Evolutionary conservation across 257 asterid genomes (phyloP), one percentile per base, ranked within the genome.

Genomic region (Nicotiana knightiana): DNA sequence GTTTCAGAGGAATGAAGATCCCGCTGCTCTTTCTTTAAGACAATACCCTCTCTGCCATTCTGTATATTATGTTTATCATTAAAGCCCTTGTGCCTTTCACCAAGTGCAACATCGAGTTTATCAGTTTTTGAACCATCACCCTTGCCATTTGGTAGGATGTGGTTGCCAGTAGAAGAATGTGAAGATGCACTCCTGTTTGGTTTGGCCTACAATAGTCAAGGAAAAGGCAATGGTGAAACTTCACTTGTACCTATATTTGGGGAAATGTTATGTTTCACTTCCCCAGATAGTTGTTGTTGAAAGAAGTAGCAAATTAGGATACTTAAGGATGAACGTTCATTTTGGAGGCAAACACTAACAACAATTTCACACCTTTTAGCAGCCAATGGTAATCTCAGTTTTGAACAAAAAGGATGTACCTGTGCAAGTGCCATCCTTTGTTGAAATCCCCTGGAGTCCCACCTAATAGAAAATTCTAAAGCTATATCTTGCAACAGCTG

Each of bases 391-490:
- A 73, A 48, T 26, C 16, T 73, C 39, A 24, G n/a, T 70, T 71
- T 80, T 83, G 46, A 67, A 77, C 76, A 58, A 28, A 35, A 59
- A 77, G 62, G 79, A 67, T 85, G 83, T 88, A 96, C 99, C 94
- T 87, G 94, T 57, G 88, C 80, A 80, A 79, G 80, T 66, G 83
- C 86, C 97, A 96, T 89, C 88, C 97, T 92, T 91, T 87, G 86
- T 84, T 96, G 92, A 86, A 94, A 92, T 26, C 94, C 97, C 87
- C 67, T 80, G 53, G 87, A 87, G 85, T 96, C 97, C 99, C 98
- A 96, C 81, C 87, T 89, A 83, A 96, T 86, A 76, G 97, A 91
- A 75, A 85, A 93, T 87, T 94, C 98, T 43, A 93, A 88, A 55
- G 97, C 95, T 85, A 96, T 92, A 83, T 92, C 97, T 87, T 91